phyloP scores from a whole-genome alignment of 2,329 filamentous ascomycete species.

The Hypomyces rosellus region DNA sequence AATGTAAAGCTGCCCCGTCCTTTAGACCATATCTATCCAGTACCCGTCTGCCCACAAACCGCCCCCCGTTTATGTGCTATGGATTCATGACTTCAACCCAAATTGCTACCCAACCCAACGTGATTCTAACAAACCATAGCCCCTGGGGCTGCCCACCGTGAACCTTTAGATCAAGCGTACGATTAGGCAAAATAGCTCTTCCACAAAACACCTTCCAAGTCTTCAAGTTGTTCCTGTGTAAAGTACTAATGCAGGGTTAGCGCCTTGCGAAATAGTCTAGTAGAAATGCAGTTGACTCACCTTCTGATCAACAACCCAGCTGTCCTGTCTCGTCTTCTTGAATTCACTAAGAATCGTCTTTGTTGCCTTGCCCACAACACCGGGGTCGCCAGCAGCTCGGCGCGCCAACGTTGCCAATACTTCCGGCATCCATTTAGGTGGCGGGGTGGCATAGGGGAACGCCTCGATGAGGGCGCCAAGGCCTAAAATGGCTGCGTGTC shows the following conservation, averaged over 20 bases:
- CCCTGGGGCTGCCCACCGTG: not conserved
- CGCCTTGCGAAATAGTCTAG: not conserved
- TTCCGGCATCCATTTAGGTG: constrained; percentile 89
- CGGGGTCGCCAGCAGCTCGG: constrained; percentile 79
- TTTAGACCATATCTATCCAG: no score
- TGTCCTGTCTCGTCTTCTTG: constrained; percentile 99
- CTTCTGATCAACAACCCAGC: constrained; percentile 97
- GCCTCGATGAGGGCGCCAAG: constrained; percentile 88
- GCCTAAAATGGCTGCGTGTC: constrained; percentile 88
- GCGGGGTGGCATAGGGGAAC: constrained; percentile 92
- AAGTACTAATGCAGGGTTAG: constrained; percentile 54
- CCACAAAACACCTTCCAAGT: constrained; percentile 93
- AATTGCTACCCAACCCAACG: not conserved
- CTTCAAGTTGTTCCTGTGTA: constrained; percentile 85
- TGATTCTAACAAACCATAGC: not conserved
- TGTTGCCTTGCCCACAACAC: constrained; percentile 90
- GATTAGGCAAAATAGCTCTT: constrained; percentile 93
- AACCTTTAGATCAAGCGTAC: not conserved
- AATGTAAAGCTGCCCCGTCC: no score
- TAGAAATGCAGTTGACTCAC: constrained; percentile 46
- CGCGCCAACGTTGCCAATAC: constrained; percentile 79
- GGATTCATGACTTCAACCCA: no score
- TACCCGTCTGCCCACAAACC: no score
- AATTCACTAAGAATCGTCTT: constrained; percentile 94
- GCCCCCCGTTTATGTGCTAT: no score